phyloP scores from a whole-genome alignment of 495 filamentous ascomycete species.

The Podospora pseudoanserina region DNA sequence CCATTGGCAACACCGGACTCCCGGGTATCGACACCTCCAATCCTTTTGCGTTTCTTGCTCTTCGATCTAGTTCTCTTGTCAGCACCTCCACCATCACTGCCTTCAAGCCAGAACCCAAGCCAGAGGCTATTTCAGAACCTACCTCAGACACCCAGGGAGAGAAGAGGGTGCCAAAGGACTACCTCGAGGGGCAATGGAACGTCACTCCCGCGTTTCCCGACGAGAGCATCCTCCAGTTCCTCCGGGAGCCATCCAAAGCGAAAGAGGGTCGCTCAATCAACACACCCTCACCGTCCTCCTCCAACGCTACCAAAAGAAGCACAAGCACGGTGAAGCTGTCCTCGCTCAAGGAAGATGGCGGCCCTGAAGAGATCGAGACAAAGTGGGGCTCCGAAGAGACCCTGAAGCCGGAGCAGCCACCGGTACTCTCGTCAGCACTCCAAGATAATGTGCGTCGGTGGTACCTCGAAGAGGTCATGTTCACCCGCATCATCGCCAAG shows the following conservation, averaged over 20 bases:
- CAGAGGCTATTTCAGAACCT: neutral
- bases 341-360: neutral
- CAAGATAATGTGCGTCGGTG: neutral
- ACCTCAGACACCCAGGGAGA: neutral
- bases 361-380: neutral
- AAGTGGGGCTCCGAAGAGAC: neutral
- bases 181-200: neutral
- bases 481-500: neutral
- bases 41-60: neutral
- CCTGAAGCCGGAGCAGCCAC: neutral
- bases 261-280: neutral
- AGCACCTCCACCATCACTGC: neutral
- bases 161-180: neutral
- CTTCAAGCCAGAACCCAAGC: neutral
- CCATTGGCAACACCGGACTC: neutral
- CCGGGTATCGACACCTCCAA: conserved; percentile 3
- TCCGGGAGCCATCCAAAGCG: neutral
- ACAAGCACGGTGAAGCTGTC: neutral
- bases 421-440: neutral
- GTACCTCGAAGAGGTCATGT: neutral
- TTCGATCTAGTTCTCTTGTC: neutral
- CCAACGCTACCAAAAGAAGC: neutral
- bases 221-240: neutral
- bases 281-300: neutral
- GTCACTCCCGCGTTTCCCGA: neutral